A percentile compares a stretch with the other conserved stretches of the same genome.
phyloP scores from a whole-genome alignment of 2,329 filamentous ascomycete genomes.

The Stenocarpella maydis region DNA sequence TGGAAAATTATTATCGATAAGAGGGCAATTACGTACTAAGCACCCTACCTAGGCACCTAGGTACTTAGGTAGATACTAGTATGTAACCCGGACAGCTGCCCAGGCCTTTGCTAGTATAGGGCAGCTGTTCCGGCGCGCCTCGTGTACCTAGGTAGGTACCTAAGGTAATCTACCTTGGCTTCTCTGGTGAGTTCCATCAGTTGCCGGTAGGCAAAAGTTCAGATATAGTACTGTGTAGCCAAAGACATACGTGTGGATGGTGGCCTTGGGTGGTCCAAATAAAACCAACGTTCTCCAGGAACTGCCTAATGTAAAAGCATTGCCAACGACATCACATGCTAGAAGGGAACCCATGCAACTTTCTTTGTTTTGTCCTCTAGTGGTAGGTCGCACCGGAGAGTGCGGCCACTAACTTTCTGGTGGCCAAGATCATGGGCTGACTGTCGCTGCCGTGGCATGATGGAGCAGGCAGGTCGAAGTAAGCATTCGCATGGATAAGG shows the following conservation, averaged over 20 bases:
- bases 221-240: no score
- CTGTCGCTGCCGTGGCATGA: neutral
- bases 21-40: neutral
- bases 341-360: neutral
- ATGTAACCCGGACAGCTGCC: neutral
- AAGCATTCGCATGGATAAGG: neutral
- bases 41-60: no score
- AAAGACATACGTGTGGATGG: neutral
- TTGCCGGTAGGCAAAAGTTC: neutral
- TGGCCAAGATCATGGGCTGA: neutral
- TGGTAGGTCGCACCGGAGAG: neutral
- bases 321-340: neutral
- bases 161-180: no score
- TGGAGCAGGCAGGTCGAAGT: neutral
- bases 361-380: constrained; percentile 13
- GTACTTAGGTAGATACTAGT: no score
- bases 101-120: neutral
- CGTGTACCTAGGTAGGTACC: no score
- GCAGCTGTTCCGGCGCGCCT: no score
- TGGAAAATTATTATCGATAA: constrained; percentile 32
- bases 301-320: neutral
- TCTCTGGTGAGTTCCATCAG: neutral
- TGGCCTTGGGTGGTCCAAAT: neutral
- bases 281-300: neutral
- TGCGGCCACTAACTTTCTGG: neutral